Base-by-base conservation (phyloP, 2,329 filamentous ascomycete genomes). In the Fusarium euwallaceae region DNA sequence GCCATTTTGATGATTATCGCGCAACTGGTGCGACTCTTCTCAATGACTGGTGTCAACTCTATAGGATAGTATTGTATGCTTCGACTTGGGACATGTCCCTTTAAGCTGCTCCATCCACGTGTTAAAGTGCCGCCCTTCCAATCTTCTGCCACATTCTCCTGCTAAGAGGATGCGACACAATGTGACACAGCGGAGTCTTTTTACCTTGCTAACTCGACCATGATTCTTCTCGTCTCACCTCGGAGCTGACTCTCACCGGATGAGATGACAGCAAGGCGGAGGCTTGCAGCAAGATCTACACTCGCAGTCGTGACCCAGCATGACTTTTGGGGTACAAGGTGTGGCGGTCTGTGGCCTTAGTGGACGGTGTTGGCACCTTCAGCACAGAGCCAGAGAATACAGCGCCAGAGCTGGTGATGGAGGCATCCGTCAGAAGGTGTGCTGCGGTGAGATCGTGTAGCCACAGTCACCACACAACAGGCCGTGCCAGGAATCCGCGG, bases 1-100 rank as follows among this genome's bases (percentile, higher is more conserved):
- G 76, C 77, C 77, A 79, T 79, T 20, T 76, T 76, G 66, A 65
- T 27, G 12, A 11, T 60, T 60, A 29, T 29, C 17, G 24, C 43
- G 36, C 17, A 43, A 41, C 10, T 20, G 29, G 11, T n/a, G 9
- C 22, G 22, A 27, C 14, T 63, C 17, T 39, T 27, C 20, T 36
- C 20, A 24, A 24, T 24, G 9, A 17, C 16, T 16, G 22, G 29
- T 22, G 6, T 61, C n/a, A 10, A 61, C 41, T 6, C 9, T 20
- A 7, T 55, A n/a, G 17, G 20, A 56, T 12, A 12, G 32, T 48
- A n/a, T 8, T 51, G 20, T 14, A 60, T 36, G 17, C n/a, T 22
- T 48, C 4, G n/a, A 39, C 48, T n/a, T 27, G 59, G 66, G 24
- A 61, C 22, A 60, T 45, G 59, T 2, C 37, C 14, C 51, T 75